Conservation (phyloP, 2,329 filamentous ascomycete genomes). For the Penicillium sp. region DNA sequence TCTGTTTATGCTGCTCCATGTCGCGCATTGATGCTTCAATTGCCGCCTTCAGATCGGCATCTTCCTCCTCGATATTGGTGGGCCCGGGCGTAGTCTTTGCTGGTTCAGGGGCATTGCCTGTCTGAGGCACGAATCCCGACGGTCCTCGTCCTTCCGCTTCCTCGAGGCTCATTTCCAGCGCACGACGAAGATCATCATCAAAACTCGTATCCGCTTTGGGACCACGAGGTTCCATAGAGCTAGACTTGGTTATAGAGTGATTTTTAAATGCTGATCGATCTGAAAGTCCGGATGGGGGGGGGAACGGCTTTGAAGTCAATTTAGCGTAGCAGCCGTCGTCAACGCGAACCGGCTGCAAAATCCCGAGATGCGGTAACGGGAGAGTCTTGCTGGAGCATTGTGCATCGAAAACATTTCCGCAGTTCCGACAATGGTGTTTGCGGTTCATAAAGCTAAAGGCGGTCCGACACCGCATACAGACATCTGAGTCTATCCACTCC, state of each 20-base stretch:
- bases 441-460: slow-evolving; percentile 96
- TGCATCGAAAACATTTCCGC: slow-evolving; percentile 95
- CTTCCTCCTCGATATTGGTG: slow-evolving; percentile 68
- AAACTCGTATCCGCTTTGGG: slow-evolving; percentile 87
- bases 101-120: slow-evolving; percentile 44
- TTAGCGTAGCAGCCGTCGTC: slow-evolving; percentile 95
- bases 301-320: slow-evolving; percentile 69
- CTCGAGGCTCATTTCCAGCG: slow-evolving; percentile 94
- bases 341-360: slow-evolving; percentile 85
- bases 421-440: slow-evolving; percentile 98
- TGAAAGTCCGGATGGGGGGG: slow-evolving; percentile 41
- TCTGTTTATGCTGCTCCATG: slow-evolving; percentile 97
- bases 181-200: slow-evolving; percentile 91
- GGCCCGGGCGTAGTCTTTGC: slow-evolving; percentile 45
- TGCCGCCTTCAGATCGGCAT: slow-evolving; percentile 88
- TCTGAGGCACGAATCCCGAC: slow-evolving; percentile 69
- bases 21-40: slow-evolving; percentile 93
- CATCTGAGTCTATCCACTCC: slow-evolving; percentile 96
- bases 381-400: slow-evolving; percentile 89
- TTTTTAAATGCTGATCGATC: slow-evolving; percentile 45
- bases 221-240: slow-evolving; percentile 85
- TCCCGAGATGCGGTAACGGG: slow-evolving; percentile 87
- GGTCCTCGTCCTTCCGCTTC: slow-evolving; percentile 76
- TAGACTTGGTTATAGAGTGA: slow-evolving; percentile 62
- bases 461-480: slow-evolving; percentile 96